Base-by-base conservation (phyloP, 2,329 filamentous ascomycete genomes). In the Dichotomopilus funicola region DNA sequence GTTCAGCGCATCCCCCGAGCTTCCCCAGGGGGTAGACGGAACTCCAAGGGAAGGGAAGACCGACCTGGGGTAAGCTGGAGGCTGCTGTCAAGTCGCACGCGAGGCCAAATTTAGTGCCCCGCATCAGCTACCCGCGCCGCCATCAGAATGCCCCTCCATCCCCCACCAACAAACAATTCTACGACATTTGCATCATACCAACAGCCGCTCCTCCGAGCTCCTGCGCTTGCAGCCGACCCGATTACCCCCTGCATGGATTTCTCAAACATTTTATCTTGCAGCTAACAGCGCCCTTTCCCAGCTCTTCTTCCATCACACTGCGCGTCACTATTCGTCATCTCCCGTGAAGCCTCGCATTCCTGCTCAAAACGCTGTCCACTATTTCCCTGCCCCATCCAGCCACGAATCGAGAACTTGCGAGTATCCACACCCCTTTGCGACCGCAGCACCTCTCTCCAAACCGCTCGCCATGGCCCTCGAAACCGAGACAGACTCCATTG, bases 401-500 rank as follows among this genome's bases (percentile, higher is more conserved):
- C 55, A 66, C 53, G 65, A 45, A 31, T 45, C 47, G n/a, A 50
- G 54, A 35, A 74, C 80, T 63, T 86, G 82, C 72, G 72, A 78
- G 63, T 79, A 77, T 55, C 76, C 74, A 52, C 72, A 72, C 51
- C 76, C 78, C 44, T 84, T 85, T 66, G 74, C 78, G 45, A 79
- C 77, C 13, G 65, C 73, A 43, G 73, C 77, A 37, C 80, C 81
- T 11, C 73, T 78, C 52, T 84, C 81, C 44, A 71, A 69, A 70
- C 76, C 77, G 54, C 75, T 78, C 73, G 76, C 75, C 63, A 87
- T 87, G 83, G 73, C 78, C 57, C 75, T 87, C 60, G 74, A 73
- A 59, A 80, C 85, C 60, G 88, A 92, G 73, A 89, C 91, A 57
- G 85, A 85, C 78, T 83, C 82, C 67, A 83, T 96, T 66, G 88